Base-by-base conservation (phyloP, 2,329 filamentous ascomycete species). In the Fusarium nodosum region DNA sequence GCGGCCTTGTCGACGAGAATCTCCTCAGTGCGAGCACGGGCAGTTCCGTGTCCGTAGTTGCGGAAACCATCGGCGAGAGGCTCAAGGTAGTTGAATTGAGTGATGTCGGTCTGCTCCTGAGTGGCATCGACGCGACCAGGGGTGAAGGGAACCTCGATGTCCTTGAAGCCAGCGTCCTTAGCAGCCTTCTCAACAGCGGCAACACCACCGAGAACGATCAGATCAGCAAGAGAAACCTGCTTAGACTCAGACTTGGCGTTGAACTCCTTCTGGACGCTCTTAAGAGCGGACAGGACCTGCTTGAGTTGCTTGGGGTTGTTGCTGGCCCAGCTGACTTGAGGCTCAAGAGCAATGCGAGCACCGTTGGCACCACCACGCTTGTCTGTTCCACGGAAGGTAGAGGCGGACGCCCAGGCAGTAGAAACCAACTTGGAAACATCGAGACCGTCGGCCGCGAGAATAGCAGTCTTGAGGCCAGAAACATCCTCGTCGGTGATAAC, bases 321-420 rank as follows among this genome's bases (percentile, higher is more conserved):
- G 77, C 89, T 86, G 75, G 87, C 80, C 91, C 92, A 94, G 78
- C 87, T 82, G 73, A 88, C 88, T 82, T 92, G 89, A 26, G 92
- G 92, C 66, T 85, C 83, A 13, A 94, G 90, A 34, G 90, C 89
- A 74, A 94, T 92, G 73, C 92, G 91, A 16, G 88, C 91, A 73
- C 92, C 92, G 75, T 94, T 94, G 80, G 92, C 92, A 76, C 92
- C 92, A 72, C 92, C 92, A 70, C 92, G 92, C 88, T 94, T 94
- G 84, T 94, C 92, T 72, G 88, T 87, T 72, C 88, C 86, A 65
- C 91, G 90, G 88, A 90, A 93, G 31, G 89, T 90, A 4, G 90
- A 90, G 26, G 90, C 90, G 0, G 91, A 88, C 2, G 88, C 88
- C 88, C 89, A 93, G 26, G 91, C 90, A 12, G 86, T 85, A 12